Base-by-base conservation (phyloP, 2,329 filamentous ascomycete genomes). In the Xylariaceae sp. region DNA sequence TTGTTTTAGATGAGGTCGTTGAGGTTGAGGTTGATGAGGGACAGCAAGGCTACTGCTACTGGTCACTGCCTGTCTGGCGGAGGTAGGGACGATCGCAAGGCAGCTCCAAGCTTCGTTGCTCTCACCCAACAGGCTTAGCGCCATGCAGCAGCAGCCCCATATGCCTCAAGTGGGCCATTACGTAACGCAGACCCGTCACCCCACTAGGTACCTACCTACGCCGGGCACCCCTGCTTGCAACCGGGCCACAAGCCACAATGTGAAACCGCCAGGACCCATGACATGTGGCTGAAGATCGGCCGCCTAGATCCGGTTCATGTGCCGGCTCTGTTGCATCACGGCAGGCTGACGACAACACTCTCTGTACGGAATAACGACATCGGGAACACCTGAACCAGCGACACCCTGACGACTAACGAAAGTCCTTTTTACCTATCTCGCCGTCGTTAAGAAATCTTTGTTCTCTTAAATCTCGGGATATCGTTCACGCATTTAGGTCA, bases 21-120 rank as follows among this genome's bases (percentile, higher is more conserved):
- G 60, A 65, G 58, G 61, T 15, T 49, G 11, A 49, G 10, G 47
- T 17, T 49, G 48, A 45, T 45, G 62, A 62, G 51, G 59, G 64
- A 66, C 65, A 64, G 62, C 68, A 65, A 69, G 67, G 68, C 68
- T 67, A 51, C 60, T 67, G 49, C 60, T 42, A 3, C 9, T 42
- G 8, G 4, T 60, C 48, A 30, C 23, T 30, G 23, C 23, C 56
- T 59, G 55, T 39, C 48, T 55, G 57, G 58, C 55, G 61, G 64
- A 52, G 60, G 42, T 45, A 45, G 10, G 47, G 57, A 57, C 63
- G 66, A 63, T 56, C 62, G 62, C 66, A 68, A 71, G 69, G 69
- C 69, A 71, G 67, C 69, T 71, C 64, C 60, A 69, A 71, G 69
- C 68, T 71, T 70, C 69, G 69, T 71, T 66, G 69, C 62, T 64